Evolutionary conservation across 768 basidiomycete species (phyloP).

Genomic region (Termitomyces sp.): DNA sequence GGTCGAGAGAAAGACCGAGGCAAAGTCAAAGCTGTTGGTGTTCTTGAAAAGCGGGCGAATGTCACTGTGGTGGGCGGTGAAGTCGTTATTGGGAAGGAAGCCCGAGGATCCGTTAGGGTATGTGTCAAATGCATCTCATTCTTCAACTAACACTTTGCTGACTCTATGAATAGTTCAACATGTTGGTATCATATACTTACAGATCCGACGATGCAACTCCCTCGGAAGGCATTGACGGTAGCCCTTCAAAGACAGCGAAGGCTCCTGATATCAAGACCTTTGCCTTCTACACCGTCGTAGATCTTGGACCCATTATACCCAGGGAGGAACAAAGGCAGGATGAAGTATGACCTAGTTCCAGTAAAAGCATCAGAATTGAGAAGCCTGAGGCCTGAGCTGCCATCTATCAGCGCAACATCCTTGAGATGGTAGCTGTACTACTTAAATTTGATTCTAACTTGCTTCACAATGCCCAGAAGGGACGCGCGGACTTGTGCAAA

Average conservation of each 20-base stretch:
- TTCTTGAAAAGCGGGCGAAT: conserved; percentile 88
- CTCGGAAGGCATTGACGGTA: conserved; percentile 51
- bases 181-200: conserved; percentile 93
- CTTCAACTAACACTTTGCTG: background rate
- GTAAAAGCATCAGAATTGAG: background rate
- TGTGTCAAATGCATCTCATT: conserved; percentile 17
- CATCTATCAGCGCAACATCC: background rate
- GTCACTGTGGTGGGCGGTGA: conserved; percentile 86
- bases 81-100: conserved; percentile 78
- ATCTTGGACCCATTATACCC: conserved; percentile 67
- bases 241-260: conserved; percentile 39
- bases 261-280: conserved; percentile 80
- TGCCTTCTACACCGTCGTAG: conserved; percentile 82
- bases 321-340: conserved; percentile 37
- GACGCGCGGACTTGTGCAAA: too few species aligned
- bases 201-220: conserved; percentile 80
- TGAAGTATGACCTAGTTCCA: background rate
- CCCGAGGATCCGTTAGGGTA: conserved; percentile 75
- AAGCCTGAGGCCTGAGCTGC: background rate
- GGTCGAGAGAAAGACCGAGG: conserved; percentile 40
- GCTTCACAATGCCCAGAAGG: background rate
- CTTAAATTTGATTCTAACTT: background rate
- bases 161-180: conserved; percentile 66
- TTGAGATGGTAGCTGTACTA: background rate
- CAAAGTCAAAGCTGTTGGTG: conserved; percentile 59